Conservation (phyloP, 208 protist genomes). For the Trypanosoma avium region DNA sequence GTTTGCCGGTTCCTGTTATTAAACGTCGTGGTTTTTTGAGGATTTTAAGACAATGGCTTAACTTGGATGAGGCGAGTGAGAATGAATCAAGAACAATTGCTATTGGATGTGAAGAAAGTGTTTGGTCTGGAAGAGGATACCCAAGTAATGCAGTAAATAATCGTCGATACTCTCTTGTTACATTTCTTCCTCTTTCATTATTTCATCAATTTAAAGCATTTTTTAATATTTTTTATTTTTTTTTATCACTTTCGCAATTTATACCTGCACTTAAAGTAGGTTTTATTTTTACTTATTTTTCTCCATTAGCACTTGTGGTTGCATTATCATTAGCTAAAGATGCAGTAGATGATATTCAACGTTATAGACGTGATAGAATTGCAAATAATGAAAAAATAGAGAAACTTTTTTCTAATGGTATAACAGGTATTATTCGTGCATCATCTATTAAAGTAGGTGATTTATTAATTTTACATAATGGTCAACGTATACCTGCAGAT, state of each 20-base stretch:
- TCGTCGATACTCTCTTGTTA: conserved; percentile 68
- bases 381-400: conserved; percentile 81
- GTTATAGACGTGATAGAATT: conserved; percentile 84
- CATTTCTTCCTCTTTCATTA: conserved; percentile 79
- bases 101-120: conserved; percentile 37
- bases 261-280: conserved; percentile 81
- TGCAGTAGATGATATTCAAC: conserved; percentile 94
- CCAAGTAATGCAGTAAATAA: conserved; percentile 83
- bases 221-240: conserved; percentile 88
- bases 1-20: background rate
- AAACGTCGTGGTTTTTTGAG: background rate
- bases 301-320: conserved; percentile 93
- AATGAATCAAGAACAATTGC: conserved; percentile 47
- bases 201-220: conserved; percentile 77
- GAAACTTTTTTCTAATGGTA: conserved; percentile 53
- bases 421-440: conserved; percentile 48
- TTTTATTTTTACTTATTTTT: conserved; percentile 96
- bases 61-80: conserved; percentile 21
- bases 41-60: conserved; percentile 10
- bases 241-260: conserved; percentile 85
- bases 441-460: conserved; percentile 94
- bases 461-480: conserved; percentile 89
- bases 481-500: conserved; percentile 96
- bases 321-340: conserved; percentile 92
- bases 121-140: conserved; percentile 52